Base-by-base conservation (phyloP, 2,329 filamentous ascomycete genomes). In the Fusarium longipes region DNA sequence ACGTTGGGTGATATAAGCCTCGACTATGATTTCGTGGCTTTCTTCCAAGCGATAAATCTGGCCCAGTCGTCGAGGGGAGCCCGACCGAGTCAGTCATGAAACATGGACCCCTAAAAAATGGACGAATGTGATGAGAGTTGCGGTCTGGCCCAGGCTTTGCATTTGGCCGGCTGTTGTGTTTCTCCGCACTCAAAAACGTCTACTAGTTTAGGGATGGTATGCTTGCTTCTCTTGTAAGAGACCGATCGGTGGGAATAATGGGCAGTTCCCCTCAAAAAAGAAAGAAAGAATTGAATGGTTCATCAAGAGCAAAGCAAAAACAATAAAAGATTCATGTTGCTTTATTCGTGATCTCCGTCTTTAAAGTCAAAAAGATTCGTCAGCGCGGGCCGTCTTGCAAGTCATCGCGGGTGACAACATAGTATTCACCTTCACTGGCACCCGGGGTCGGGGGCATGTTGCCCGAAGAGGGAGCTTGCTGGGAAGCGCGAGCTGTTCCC, bases 341-440 rank as follows among this genome's bases (percentile, higher is more conserved):
- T 73, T 72, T 76, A 76, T 61, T 79, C 77, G 70, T 70, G 70
- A 64, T 80, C 77, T 67, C 79, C 79, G 69, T 80, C 79, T 80
- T 60, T 33, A 70, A 65, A 70, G 62, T 67, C 62, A 56, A 72
- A 57, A 56, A 63, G 22, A 43, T 64, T 66, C 67, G 75, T 77
- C 74, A 77, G 76, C 74, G 70, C 48, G 71, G 66, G 56, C 39
- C 49, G 68, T 77, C 74, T 70, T 68, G 66, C 66, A 74, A 69
- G 62, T 76, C 71, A 58, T 71, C 73, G 60, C 62, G 71, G 63
- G 74, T 72, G 66, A 75, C 76, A 72, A 79, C 75, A 72, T 79
- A 77, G 77, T 83, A 84, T 83, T 87, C 83, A 87, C 86, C 85
- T 86, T 88, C 86, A 81, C 86, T 87, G 77, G 83, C 84, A 70